These are phyloP conservation scores for Cladophialophora psammophila DNA, from an alignment of 2,329 filamentous ascomycete species.

Conservation along the genomic window DNA sequence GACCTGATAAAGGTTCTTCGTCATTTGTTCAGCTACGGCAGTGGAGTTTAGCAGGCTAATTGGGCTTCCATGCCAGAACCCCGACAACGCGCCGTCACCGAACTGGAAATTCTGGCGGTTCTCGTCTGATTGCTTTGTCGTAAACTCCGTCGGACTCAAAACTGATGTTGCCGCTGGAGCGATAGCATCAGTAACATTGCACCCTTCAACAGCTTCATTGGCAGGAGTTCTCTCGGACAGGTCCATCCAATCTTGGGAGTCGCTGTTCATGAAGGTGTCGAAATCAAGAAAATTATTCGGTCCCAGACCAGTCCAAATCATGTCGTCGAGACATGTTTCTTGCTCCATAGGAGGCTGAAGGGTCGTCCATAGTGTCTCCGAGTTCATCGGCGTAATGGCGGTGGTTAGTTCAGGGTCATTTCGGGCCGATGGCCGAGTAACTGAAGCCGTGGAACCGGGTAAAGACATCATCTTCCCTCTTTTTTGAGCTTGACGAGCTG, in stretches of 20 bases:
- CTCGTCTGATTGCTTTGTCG: neutral
- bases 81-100: neutral
- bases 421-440: neutral
- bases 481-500: constrained; percentile 3
- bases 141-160: neutral
- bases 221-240: neutral
- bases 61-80: constrained; percentile 20
- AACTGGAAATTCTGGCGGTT: neutral
- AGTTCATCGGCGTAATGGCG: neutral
- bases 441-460: neutral
- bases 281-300: constrained; percentile 14
- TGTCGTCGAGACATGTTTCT: constrained; percentile 10
- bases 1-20: constrained; percentile 7
- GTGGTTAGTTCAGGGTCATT: neutral
- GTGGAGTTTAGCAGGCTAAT: constrained; percentile 15
- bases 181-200: neutral
- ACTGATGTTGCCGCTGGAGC: neutral
- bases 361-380: constrained; percentile 6
- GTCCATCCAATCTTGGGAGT: constrained; percentile 15
- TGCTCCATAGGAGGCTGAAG: constrained; percentile 2
- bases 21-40: neutral
- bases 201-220: neutral
- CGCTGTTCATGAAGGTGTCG: constrained; percentile 5
- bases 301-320: constrained; percentile 17
- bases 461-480: constrained; percentile 1